Percentiles rank a stretch among this genome's conserved stretches.
Evolutionary conservation across 2,329 filamentous ascomycete genomes (phyloP).

Genomic region (Talaromyces sp.): DNA sequence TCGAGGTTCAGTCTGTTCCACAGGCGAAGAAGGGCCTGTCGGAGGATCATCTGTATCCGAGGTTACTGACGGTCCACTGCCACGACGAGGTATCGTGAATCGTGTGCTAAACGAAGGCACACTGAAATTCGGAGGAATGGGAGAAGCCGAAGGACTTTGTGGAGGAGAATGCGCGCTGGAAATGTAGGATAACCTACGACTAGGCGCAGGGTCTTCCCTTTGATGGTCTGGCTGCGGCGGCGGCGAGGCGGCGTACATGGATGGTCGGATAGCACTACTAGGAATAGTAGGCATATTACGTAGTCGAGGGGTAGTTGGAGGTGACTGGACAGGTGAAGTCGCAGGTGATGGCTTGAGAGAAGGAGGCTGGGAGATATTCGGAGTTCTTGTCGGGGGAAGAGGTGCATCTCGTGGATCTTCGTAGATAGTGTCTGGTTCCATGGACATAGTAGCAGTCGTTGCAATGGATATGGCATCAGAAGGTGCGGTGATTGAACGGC

Average conservation of each 20-base stretch:
- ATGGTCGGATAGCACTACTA: slow-evolving; percentile 20
- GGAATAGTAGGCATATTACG: slow-evolving; percentile 12
- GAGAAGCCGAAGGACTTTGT: slow-evolving; percentile 20
- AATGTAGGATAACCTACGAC: slow-evolving; percentile 6
- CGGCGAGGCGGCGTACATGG: slow-evolving; percentile 17
- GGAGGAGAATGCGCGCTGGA: neutral
- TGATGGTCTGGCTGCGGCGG: slow-evolving; percentile 10
- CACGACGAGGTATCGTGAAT: slow-evolving; percentile 1
- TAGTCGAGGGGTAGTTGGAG: slow-evolving; percentile 14
- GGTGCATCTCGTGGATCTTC: slow-evolving; percentile 19
- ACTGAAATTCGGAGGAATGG: slow-evolving; percentile 37
- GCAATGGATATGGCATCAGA: slow-evolving; percentile 19
- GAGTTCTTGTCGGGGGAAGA: slow-evolving; percentile 12
- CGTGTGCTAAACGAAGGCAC: slow-evolving; percentile 33
- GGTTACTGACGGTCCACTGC: neutral
- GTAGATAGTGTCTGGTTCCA: slow-evolving; percentile 18
- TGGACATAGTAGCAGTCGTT: slow-evolving; percentile 13
- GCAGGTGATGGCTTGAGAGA: slow-evolving; percentile 6
- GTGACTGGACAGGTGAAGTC: slow-evolving; percentile 12
- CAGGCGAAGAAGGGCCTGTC: neutral
- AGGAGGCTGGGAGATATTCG: slow-evolving; percentile 18
- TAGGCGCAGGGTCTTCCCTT: slow-evolving; percentile 1
- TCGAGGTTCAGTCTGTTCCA: neutral
- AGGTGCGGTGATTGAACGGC: slow-evolving; percentile 17
- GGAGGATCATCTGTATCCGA: neutral